Evolutionary conservation across 495 filamentous ascomycete species (phyloP).

Genomic region (Xanthoparmelia taractica): DNA sequence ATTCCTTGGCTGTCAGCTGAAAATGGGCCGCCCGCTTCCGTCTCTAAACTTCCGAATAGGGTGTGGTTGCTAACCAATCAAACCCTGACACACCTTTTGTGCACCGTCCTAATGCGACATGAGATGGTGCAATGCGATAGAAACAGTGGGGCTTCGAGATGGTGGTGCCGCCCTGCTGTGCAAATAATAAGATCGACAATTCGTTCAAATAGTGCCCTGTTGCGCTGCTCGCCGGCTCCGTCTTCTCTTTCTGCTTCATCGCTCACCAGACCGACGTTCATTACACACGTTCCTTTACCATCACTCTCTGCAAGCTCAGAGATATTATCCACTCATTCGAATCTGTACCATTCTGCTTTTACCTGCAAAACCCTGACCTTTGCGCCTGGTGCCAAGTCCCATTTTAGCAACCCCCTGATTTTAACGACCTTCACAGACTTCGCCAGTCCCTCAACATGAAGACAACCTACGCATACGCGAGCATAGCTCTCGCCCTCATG

Average conservation of each 20-base stretch:
- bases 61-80: neutral
- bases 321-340: neutral
- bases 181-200: neutral
- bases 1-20: neutral
- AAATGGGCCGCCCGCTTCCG: neutral
- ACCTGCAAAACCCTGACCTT: neutral
- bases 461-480: conserved; percentile 1
- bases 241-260: neutral
- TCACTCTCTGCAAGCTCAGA: neutral
- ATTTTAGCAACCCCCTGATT: neutral
- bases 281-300: neutral
- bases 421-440: neutral
- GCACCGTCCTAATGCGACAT: neutral
- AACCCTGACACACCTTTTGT: neutral
- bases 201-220: neutral
- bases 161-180: neutral
- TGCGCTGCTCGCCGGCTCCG: neutral
- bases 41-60: neutral
- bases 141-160: neutral
- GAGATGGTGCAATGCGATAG: neutral
- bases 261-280: conserved; percentile 1
- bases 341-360: neutral
- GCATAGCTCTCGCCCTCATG: neutral
- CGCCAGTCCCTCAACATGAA: neutral
- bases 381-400: neutral